Evolutionary conservation across 768 basidiomycete species (phyloP).

Genomic region (Boletales sp.): DNA sequence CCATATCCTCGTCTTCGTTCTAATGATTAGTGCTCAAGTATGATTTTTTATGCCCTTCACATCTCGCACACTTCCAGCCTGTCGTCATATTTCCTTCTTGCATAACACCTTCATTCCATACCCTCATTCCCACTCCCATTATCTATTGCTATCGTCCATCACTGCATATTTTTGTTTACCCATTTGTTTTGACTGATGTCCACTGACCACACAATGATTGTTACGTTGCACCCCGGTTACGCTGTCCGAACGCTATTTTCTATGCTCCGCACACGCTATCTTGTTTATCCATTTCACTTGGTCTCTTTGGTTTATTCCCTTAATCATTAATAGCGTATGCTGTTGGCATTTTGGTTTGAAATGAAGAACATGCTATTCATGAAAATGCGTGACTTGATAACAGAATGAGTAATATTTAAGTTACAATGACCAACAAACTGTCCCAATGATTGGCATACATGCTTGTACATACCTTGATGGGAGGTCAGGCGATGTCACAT

Average conservation of each 20-base stretch:
- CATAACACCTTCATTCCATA: slow-evolving; percentile 7
- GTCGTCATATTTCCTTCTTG: slow-evolving; percentile 26
- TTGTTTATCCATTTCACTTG: slow-evolving; percentile 1
- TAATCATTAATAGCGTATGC: no score
- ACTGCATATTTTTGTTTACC: slow-evolving; percentile 11
- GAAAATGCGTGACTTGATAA: no score
- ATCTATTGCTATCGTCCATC: slow-evolving; percentile 34
- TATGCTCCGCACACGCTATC: slow-evolving; percentile 8
- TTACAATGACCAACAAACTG: no score
- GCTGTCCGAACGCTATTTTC: slow-evolving; percentile 13
- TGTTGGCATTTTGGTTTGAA: no score
- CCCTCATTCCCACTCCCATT: slow-evolving; percentile 16
- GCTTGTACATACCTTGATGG: no score
- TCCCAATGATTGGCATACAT: no score
- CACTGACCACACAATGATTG: slow-evolving; percentile 1
- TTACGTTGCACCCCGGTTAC: slow-evolving; percentile 18
- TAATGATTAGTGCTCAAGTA: slow-evolving; percentile 12
- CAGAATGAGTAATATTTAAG: no score
- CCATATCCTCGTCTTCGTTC: slow-evolving; percentile 9
- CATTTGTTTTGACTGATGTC: neutral
- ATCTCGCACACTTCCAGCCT: slow-evolving; percentile 13
- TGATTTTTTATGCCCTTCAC: slow-evolving; percentile 13
- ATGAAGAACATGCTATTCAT: no score
- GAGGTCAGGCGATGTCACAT: no score
- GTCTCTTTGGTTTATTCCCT: neutral